Percentiles rank a stretch among this genome's conserved stretches.
Evolutionary conservation across 208 protist species (phyloP).

Genomic region (Acanthamoeba castellanii): DNA sequence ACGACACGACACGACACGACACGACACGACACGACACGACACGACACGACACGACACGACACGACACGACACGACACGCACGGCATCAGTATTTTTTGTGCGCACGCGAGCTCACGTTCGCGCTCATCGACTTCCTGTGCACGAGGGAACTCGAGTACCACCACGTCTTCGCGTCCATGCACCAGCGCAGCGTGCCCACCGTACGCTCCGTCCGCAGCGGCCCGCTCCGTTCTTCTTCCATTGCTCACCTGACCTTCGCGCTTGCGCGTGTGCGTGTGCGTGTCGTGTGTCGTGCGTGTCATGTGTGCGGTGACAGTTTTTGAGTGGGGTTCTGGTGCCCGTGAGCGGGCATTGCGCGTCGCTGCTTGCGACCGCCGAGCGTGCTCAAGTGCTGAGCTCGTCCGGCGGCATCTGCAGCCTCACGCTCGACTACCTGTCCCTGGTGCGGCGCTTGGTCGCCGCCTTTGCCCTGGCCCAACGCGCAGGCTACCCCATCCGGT

Average conservation of each 20-base stretch:
- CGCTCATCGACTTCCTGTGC: not conserved
- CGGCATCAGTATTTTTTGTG: not conserved
- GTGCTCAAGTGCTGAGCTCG: not conserved
- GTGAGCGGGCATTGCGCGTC: not conserved
- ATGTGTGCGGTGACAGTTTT: not conserved
- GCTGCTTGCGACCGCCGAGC: not conserved
- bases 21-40: too few relatives aligned
- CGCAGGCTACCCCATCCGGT: not conserved
- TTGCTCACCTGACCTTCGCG: not conserved
- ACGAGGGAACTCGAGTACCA: slow-evolving; percentile 1
- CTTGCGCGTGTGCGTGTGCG: too few relatives aligned
- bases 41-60: too few relatives aligned
- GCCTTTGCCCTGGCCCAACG: not conserved
- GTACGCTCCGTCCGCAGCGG: not conserved
- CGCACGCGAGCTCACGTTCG: slow-evolving; percentile 22
- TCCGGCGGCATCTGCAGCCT: not conserved
- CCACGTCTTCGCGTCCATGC: slow-evolving; percentile 8
- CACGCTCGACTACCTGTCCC: not conserved
- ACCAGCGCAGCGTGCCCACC: not conserved
- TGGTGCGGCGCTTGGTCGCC: not conserved
- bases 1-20: too few relatives aligned
- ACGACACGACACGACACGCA: too few relatives aligned
- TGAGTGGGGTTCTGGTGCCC: not conserved
- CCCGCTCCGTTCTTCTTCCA: not conserved
- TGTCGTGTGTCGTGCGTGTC: too few relatives aligned